Percentiles rank a stretch among this genome's conserved stretches.
These are phyloP conservation scores for Meripilus lineatus DNA, from an alignment of 1,284 basidiomycete species.

Conservation along the genomic window DNA sequence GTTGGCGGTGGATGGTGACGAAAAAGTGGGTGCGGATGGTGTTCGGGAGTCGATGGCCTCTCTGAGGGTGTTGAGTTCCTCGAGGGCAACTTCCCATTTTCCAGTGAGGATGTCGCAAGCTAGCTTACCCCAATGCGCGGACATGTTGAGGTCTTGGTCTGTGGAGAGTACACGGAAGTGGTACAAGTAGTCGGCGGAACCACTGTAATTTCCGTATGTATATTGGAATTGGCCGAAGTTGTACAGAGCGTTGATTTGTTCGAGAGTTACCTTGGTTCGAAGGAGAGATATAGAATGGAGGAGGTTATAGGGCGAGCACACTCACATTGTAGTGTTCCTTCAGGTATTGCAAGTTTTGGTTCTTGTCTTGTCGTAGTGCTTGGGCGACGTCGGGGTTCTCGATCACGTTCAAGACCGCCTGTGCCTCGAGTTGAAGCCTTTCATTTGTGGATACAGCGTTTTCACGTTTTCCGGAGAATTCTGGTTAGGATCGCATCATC, in stretches of 20 bases:
- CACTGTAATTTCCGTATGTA: constrained; percentile 94
- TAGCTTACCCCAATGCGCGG: constrained; percentile 98
- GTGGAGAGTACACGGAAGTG: constrained; percentile 98
- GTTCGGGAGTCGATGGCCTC: constrained; percentile 86
- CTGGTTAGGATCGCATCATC: constrained; percentile 34
- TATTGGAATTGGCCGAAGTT: constrained; percentile 99
- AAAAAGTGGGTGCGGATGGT: constrained; percentile 34
- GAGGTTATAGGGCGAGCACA: constrained; percentile 1
- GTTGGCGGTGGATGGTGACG: constrained; percentile 28
- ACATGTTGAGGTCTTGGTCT: constrained; percentile 86
- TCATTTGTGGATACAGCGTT: constrained; percentile 83
- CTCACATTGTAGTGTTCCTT: constrained; percentile 79
- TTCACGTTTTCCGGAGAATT: constrained; percentile 78
- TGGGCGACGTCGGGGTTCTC: constrained; percentile 95
- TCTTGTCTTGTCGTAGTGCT: constrained; percentile 89
- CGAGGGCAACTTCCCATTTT: constrained; percentile 90
- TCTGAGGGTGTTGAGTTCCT: constrained; percentile 90
- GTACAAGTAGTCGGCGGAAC: constrained; percentile 96
- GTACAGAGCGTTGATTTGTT: constrained; percentile 95
- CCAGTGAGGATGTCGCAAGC: constrained; percentile 94
- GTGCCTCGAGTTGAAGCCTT: constrained; percentile 82
- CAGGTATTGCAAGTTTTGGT: constrained; percentile 91
- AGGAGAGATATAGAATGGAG: constrained; percentile 2
- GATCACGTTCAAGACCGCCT: constrained; percentile 92
- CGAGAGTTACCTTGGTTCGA: constrained; percentile 70